A percentile compares a stretch with the other conserved stretches of the same genome.
phyloP scores from a whole-genome alignment of 306 rosid species.

The Ormosia emarginata region DNA sequence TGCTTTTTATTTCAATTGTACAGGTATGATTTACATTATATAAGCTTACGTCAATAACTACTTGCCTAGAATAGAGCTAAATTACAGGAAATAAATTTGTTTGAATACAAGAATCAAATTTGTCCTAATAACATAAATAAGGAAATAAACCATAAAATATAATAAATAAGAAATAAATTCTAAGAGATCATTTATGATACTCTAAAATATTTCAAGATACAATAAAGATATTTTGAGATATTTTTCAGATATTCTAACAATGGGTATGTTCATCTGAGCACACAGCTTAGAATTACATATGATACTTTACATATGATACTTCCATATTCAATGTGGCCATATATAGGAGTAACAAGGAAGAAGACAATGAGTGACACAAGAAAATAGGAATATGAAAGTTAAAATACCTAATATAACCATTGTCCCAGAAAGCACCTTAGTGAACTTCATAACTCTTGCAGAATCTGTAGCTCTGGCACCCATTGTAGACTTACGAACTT shows the following conservation, averaged over 20 bases:
- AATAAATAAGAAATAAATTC: no score
- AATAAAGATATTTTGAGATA: no score
- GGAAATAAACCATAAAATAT: no score
- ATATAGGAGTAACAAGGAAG: background rate
- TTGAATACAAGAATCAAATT: no score
- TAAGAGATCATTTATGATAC: no score
- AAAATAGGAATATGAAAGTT: constrained; percentile 5
- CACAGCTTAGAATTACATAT: background rate
- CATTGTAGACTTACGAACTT: constrained; percentile 45
- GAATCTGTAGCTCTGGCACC: constrained; percentile 94
- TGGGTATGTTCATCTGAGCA: background rate
- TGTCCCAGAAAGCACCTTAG: constrained; percentile 77
- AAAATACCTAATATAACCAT: constrained; percentile 66
- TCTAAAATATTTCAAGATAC: no score
- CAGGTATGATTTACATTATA: no score
- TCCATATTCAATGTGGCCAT: background rate
- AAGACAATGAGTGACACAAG: background rate
- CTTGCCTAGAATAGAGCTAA: no score
- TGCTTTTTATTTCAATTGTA: no score
- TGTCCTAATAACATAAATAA: no score
- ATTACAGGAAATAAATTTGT: no score
- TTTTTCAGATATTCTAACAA: background rate
- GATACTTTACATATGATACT: background rate
- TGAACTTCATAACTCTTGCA: constrained; percentile 82
- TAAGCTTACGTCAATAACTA: no score